Evolutionary conservation across 179 eudicot species (phyloP).

Genomic region (Beta macrorhiza): DNA sequence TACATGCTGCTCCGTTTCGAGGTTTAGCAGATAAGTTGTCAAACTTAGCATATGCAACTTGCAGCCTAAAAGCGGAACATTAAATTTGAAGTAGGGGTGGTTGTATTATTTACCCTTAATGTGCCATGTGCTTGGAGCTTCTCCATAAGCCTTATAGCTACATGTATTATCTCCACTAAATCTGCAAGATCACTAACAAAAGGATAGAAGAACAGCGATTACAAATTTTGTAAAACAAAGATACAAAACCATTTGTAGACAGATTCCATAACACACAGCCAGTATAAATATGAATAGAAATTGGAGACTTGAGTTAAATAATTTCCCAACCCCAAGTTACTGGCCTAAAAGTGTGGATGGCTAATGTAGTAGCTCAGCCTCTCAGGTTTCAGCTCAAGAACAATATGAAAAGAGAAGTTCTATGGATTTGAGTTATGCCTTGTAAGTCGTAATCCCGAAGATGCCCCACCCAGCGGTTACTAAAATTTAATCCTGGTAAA

Average conservation of each 20-base stretch:
- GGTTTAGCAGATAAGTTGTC: background rate
- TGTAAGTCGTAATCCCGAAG: background rate
- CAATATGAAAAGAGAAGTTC: background rate
- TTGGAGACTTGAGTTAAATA: background rate
- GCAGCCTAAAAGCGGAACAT: background rate
- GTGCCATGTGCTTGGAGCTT: slow-evolving; percentile 85
- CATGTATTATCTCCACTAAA: slow-evolving; percentile 74
- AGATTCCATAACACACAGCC: background rate
- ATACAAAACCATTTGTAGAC: background rate
- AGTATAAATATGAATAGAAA: background rate
- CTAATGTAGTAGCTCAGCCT: background rate
- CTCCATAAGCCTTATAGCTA: slow-evolving; percentile 83
- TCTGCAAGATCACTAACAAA: slow-evolving; percentile 81
- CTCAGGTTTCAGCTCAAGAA: background rate
- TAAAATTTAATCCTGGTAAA: background rate
- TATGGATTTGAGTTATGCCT: background rate
- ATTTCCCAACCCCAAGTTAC: background rate
- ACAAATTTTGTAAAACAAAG: slow-evolving; percentile 15
- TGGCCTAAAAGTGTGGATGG: background rate
- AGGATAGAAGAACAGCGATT: slow-evolving; percentile 23
- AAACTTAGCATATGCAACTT: background rate
- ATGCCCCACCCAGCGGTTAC: background rate
- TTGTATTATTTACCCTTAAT: slow-evolving; percentile 59
- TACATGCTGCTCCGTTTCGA: background rate
- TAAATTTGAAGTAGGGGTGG: slow-evolving; percentile 12